Evolutionary conservation across 257 asterid species (phyloP).

Genomic region (Penstemon davidsonii): DNA sequence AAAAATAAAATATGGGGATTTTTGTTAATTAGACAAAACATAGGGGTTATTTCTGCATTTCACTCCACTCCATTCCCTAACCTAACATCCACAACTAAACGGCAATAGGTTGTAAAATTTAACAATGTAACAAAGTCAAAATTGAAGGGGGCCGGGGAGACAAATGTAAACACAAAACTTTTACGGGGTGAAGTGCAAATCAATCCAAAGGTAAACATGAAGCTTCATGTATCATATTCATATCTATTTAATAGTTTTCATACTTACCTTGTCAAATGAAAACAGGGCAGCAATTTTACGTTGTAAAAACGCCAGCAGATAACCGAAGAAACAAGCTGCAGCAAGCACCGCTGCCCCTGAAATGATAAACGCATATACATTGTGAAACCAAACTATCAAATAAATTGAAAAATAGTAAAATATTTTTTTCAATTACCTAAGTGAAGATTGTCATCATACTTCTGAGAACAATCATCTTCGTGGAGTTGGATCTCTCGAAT

Average conservation of each 20-base stretch:
- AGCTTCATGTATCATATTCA: not conserved
- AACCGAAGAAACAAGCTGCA: conserved; percentile 82
- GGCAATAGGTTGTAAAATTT: too few species aligned
- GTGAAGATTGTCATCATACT: conserved; percentile 55
- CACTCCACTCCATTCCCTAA: too few species aligned
- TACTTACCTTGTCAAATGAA: conserved; percentile 55
- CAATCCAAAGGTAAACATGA: too few species aligned
- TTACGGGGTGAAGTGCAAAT: too few species aligned
- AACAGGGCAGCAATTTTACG: conserved; percentile 55
- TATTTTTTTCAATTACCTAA: conserved; percentile 43
- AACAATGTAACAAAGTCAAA: too few species aligned
- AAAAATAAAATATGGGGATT: too few species aligned
- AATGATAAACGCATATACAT: conserved; percentile 10
- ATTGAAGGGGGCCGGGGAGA: too few species aligned
- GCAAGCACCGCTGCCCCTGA: conserved; percentile 84
- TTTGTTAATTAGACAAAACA: too few species aligned
- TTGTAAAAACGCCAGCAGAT: conserved; percentile 80
- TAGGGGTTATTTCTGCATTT: too few species aligned
- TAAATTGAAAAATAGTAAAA: not conserved
- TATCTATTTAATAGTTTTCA: not conserved
- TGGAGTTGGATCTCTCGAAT: conserved; percentile 88
- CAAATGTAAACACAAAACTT: too few species aligned
- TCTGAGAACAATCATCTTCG: conserved; percentile 72
- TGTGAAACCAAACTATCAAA: not conserved
- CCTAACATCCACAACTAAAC: too few species aligned